phyloP scores from a whole-genome alignment of 1,284 basidiomycete species.

The Pseudozyma hubeiensis region DNA sequence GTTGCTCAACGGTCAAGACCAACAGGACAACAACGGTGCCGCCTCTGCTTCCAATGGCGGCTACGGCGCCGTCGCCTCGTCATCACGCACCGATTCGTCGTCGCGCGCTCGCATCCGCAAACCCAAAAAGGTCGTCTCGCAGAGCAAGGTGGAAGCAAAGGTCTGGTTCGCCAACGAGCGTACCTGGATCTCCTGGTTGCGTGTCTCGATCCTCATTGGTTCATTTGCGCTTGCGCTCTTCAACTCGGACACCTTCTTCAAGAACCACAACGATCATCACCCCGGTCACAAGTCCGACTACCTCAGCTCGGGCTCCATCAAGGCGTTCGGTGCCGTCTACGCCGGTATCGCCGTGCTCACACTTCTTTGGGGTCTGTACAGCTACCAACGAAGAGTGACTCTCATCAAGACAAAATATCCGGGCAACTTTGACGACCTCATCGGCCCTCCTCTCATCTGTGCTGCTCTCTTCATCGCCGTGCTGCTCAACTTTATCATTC shows the following conservation, averaged over 20 bases:
- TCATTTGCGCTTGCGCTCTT: slow-evolving; percentile 88
- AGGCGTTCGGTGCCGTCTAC: slow-evolving; percentile 85
- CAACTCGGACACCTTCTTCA: slow-evolving; percentile 77
- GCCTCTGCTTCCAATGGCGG: slow-evolving; percentile 18
- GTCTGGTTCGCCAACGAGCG: slow-evolving; percentile 69
- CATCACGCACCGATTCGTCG: slow-evolving; percentile 11
- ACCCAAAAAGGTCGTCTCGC: slow-evolving; percentile 72
- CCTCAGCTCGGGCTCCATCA: slow-evolving; percentile 72
- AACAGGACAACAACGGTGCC: slow-evolving; percentile 2
- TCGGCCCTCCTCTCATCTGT: slow-evolving; percentile 67
- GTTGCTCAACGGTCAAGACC: slow-evolving; percentile 28
- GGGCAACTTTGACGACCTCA: slow-evolving; percentile 77
- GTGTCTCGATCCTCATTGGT: slow-evolving; percentile 84
- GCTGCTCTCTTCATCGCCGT: slow-evolving; percentile 64
- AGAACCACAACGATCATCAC: slow-evolving; percentile 46
- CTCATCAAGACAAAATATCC: slow-evolving; percentile 90
- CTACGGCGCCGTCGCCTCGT: slow-evolving; percentile 39
- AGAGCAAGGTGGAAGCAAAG: slow-evolving; percentile 67
- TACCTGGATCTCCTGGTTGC: slow-evolving; percentile 90
- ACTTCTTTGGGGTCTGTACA: slow-evolving; percentile 80
- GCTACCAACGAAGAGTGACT: slow-evolving; percentile 89
- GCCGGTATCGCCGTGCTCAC: slow-evolving; percentile 74
- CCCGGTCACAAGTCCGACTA: slow-evolving; percentile 32
- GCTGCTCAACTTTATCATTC: slow-evolving; percentile 65
- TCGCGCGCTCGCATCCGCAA: slow-evolving; percentile 56